A percentile compares a stretch with the other conserved stretches of the same genome.
Evolutionary conservation across 2,329 filamentous ascomycete species (phyloP).

Genomic region (Trichoderma atroviride): DNA sequence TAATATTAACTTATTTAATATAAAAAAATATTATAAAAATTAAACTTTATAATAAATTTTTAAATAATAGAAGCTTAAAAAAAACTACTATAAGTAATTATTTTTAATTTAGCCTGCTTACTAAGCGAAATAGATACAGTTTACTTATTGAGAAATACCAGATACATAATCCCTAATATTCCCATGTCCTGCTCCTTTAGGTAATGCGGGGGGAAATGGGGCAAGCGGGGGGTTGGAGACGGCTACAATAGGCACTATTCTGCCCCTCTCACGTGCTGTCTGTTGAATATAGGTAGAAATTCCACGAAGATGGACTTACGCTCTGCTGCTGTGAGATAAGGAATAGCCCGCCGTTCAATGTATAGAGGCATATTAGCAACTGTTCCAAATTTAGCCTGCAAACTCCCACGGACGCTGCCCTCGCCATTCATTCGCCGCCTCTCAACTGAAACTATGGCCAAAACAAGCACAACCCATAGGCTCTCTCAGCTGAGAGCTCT

Average conservation of each 20-base stretch:
- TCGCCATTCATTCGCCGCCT: conserved; percentile 2
- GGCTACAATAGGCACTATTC: neutral
- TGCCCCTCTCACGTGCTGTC: neutral
- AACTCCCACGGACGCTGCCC: neutral
- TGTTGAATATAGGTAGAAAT: neutral
- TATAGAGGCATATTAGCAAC: conserved; percentile 1
- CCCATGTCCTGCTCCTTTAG: too few relatives aligned
- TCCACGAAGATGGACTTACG: neutral
- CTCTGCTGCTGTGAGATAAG: neutral
- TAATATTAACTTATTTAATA: too few relatives aligned
- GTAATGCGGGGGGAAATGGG: neutral
- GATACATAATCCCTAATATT: too few relatives aligned
- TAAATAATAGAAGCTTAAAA: too few relatives aligned
- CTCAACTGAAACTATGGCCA: conserved; percentile 36
- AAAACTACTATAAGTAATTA: too few relatives aligned
- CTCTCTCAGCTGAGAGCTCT: conserved; percentile 76
- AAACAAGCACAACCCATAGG: conserved; percentile 74
- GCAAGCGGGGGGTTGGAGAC: neutral
- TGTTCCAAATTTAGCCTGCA: neutral
- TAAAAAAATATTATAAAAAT: too few relatives aligned
- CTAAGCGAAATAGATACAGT: too few relatives aligned
- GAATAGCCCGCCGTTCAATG: neutral
- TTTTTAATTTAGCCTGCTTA: too few relatives aligned
- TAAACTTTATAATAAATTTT: too few relatives aligned
- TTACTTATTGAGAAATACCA: too few relatives aligned